These are phyloP conservation scores for Paracorniculantispora psalliotae DNA, from an alignment of 2,329 filamentous ascomycete species.

Conservation along the genomic window DNA sequence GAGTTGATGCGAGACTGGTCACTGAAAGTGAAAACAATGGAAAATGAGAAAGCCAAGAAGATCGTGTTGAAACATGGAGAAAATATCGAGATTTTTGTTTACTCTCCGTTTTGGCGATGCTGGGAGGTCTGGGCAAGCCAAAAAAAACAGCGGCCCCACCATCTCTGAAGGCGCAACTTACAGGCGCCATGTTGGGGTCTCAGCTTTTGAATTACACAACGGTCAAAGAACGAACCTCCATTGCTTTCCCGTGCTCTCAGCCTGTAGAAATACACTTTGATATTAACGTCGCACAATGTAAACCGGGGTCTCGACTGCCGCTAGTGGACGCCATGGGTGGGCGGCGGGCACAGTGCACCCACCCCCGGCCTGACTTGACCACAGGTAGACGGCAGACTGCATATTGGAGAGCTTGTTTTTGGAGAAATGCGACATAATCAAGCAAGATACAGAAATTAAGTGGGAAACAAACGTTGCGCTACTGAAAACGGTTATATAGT, in stretches of 20 bases:
- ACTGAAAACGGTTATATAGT: conserved; percentile 6
- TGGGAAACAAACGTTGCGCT: not conserved
- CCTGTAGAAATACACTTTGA: not conserved
- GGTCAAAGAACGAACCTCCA: too few relatives aligned
- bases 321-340: not conserved
- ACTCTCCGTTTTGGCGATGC: too few relatives aligned
- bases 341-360: not conserved
- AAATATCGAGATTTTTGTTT: too few relatives aligned
- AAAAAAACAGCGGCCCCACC: conserved; percentile 12
- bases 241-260: too few relatives aligned
- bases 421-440: not conserved
- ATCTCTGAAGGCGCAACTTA: not conserved
- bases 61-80: not conserved
- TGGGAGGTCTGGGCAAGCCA: too few relatives aligned
- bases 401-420: not conserved
- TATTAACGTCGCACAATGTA: not conserved
- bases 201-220: too few relatives aligned
- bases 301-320: not conserved
- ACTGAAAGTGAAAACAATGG: not conserved
- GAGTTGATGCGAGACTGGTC: too few relatives aligned
- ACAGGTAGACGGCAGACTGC: not conserved
- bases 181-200: too few relatives aligned
- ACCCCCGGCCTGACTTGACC: not conserved
- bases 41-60: not conserved
- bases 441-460: not conserved